A percentile compares a stretch with the other conserved stretches of the same genome.
Conservation (phyloP, 352 stramenopile genomes). For the Phytophthora colocasiae region DNA sequence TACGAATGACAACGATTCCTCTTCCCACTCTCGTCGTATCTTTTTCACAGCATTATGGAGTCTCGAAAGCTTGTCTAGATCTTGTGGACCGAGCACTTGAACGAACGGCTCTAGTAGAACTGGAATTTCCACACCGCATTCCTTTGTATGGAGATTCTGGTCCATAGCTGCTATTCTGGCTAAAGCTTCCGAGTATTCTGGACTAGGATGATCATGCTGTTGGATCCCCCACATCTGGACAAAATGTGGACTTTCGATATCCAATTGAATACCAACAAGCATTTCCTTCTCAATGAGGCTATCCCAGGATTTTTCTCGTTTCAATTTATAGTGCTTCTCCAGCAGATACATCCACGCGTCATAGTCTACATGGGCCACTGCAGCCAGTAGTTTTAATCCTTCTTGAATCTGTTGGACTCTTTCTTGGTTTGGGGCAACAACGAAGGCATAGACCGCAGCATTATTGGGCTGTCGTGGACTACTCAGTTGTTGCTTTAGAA, state of each 20-base stretch:
- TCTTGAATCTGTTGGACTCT: not conserved
- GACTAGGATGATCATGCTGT: not conserved
- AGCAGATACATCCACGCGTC: constrained; percentile 29
- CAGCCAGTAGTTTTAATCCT: constrained; percentile 27
- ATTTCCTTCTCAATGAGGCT: not conserved
- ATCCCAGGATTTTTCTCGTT: constrained; percentile 2
- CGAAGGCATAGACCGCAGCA: no score
- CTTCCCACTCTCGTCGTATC: not conserved
- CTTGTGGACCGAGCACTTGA: no score
- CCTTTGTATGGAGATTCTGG: not conserved
- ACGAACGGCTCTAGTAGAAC: not conserved
- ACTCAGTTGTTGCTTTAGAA: no score
- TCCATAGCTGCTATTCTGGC: constrained; percentile 4
- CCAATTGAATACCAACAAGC: constrained; percentile 8
- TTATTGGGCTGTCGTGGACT: no score
- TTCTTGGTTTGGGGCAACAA: no score
- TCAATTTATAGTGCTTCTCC: constrained; percentile 17
- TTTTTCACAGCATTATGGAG: not conserved
- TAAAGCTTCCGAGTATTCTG: constrained; percentile 1
- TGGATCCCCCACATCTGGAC: constrained; percentile 3
- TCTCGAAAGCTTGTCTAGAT: no score
- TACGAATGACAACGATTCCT: not conserved
- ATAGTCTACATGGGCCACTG: constrained; percentile 29
- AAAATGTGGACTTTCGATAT: not conserved
- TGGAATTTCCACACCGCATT: not conserved